Percentiles rank a stretch among this genome's conserved stretches.
phyloP scores from a whole-genome alignment of 1,284 basidiomycete species.

The Cystobasidium pallidum region DNA sequence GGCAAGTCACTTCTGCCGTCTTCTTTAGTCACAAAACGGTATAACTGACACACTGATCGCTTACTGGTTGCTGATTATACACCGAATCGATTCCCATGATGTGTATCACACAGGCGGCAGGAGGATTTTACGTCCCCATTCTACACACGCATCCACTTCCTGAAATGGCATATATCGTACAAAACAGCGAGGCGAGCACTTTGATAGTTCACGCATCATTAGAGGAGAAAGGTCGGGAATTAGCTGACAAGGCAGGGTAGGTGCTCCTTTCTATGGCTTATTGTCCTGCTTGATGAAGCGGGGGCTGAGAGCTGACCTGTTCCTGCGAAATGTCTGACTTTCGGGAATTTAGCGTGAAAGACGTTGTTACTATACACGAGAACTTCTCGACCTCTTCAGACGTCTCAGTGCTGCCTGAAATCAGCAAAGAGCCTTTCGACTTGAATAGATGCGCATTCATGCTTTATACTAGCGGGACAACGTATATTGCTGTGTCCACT shows the following conservation, averaged over 20 bases:
- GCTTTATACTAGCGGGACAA: constrained; percentile 56
- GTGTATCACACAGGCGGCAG: constrained; percentile 53
- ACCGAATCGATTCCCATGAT: too few relatives aligned
- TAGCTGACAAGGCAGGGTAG: constrained; percentile 47
- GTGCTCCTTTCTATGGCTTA: constrained; percentile 10
- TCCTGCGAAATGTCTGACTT: background rate
- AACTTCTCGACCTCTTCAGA: constrained; percentile 34
- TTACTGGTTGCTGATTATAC: background rate
- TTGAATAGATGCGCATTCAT: constrained; percentile 54
- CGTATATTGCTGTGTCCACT: constrained; percentile 27
- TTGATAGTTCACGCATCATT: constrained; percentile 52
- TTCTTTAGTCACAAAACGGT: too few relatives aligned
- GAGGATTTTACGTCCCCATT: constrained; percentile 54
- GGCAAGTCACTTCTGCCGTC: constrained; percentile 7
- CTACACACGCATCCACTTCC: constrained; percentile 54
- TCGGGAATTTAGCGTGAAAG: constrained; percentile 39
- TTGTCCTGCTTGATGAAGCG: too few relatives aligned
- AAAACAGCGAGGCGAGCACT: constrained; percentile 50
- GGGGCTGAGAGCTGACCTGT: background rate
- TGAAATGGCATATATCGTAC: constrained; percentile 55
- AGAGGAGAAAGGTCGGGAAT: constrained; percentile 50
- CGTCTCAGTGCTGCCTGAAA: constrained; percentile 38
- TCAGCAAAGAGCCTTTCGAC: constrained; percentile 47
- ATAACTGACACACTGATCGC: constrained; percentile 5
- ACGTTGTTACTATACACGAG: constrained; percentile 42